Evolutionary conservation across 106 monocot genomes (phyloP), one percentile per base, ranked within the genome.

Genomic region (Xerophyta viscosa): DNA sequence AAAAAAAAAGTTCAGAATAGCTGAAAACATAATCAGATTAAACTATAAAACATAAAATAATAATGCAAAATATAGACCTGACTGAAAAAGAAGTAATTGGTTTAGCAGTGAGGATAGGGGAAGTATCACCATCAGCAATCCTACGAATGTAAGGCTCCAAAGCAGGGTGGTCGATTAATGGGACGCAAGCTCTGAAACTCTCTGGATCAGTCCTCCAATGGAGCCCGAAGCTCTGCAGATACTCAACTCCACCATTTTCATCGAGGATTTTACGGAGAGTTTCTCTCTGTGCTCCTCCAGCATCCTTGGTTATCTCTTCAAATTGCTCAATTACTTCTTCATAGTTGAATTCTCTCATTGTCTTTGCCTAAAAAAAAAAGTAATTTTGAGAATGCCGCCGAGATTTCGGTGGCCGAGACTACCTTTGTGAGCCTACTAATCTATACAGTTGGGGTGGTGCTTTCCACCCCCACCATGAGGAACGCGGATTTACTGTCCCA

Each of bases 71-170:
- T 8, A 41, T 12, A 14, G 61, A 88, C 94, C 94, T 96, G 41
- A 88, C 58, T 24, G 88, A 81, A 10, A 96, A 70, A 9, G 64
- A 65, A 17, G 80, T 75, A 37, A 88, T 68, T 1, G 81, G 84
- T 33, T 72, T 76, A 24, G 67, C 75, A 2, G 94, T 96, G 52
- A 88, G 84, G 27, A 96, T 45, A 0, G 72, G 69, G 2, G 78
- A 77, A 21, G 54, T 13, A 27, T 82, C 88, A 13, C 94, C 88
- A 46, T 80, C 88, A 6, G 48, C 77, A 48, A 96, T 85, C 53
- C 84, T 77, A 39, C 63, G 77, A n/a, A 96, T 82, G 33, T 76
- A 85, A 45, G 78, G 66, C 54, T 84, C 88, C 61, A 96, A 46
- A 26, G 88, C 88, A 22, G 37, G 8, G 23, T 96, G 88, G 18